These are phyloP conservation scores for Tetrahymena borealis DNA, from an alignment of 73 alveolate genomes.

Conservation along the genomic window DNA sequence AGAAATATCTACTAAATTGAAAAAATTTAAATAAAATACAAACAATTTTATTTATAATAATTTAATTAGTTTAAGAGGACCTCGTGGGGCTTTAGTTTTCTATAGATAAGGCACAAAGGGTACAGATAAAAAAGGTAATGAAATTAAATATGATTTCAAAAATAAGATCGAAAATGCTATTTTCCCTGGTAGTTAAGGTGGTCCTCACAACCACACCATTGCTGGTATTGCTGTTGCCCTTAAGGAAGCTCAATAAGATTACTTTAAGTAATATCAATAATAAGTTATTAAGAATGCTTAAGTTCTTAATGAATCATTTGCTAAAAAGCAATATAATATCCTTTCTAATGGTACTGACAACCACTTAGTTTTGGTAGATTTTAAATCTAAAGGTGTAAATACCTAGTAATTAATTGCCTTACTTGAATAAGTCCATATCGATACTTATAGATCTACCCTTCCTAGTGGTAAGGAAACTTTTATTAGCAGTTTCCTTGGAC, in stretches of 20 bases:
- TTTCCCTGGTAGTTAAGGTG: conserved; percentile 61
- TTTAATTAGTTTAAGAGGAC: conserved; percentile 54
- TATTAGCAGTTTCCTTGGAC: background rate
- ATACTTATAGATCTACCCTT: conserved; percentile 3
- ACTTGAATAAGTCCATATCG: background rate
- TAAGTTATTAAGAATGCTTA: conserved; percentile 42
- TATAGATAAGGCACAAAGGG: conserved; percentile 10
- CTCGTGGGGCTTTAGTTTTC: conserved; percentile 64
- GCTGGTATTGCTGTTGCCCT: conserved; percentile 63
- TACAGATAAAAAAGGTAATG: background rate
- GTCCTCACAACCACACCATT: conserved; percentile 62
- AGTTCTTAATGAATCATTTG: conserved; percentile 41
- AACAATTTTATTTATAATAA: background rate
- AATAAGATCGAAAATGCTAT: conserved; percentile 55
- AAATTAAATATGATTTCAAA: conserved; percentile 26
- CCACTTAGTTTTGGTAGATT: conserved; percentile 49
- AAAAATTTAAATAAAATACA: background rate
- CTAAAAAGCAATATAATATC: conserved; percentile 40
- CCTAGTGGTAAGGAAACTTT: conserved; percentile 12
- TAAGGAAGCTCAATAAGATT: conserved; percentile 50
- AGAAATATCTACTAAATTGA: background rate
- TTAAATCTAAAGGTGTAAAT: conserved; percentile 3
- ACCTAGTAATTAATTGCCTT: background rate
- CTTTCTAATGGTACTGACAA: conserved; percentile 69
- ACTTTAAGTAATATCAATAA: conserved; percentile 42